phyloP scores from a whole-genome alignment of 2,329 filamentous ascomycete species.

The Neobulgaria alba region DNA sequence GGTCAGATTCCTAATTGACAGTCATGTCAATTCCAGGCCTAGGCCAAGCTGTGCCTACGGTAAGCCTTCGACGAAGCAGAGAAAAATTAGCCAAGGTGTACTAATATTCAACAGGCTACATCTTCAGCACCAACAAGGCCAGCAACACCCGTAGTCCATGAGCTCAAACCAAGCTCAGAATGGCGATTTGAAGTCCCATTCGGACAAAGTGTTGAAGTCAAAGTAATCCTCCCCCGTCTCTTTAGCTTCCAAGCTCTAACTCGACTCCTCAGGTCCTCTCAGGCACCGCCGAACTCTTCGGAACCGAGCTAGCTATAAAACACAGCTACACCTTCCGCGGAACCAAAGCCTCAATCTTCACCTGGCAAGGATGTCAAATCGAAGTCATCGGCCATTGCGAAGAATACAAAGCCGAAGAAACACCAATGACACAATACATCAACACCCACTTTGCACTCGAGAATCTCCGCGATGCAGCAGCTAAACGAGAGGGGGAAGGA shows the following conservation, averaged over 20 bases:
- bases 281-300: conserved; percentile 88
- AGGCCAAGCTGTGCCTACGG: conserved; percentile 56
- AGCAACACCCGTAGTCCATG: conserved; percentile 36
- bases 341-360: conserved; percentile 79
- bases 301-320: conserved; percentile 79
- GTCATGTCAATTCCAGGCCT: conserved; percentile 67
- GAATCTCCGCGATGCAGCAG: conserved; percentile 55
- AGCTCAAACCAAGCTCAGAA: conserved; percentile 58
- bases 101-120: conserved; percentile 18
- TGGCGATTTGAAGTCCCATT: conserved; percentile 69
- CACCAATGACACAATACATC: conserved; percentile 68
- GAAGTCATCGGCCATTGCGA: conserved; percentile 55
- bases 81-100: background rate
- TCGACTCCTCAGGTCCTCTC: conserved; percentile 64
- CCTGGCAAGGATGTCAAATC: conserved; percentile 82
- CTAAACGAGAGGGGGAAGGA: conserved; percentile 43
- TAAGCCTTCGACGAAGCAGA: conserved; percentile 32
- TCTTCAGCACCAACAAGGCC: conserved; percentile 23
- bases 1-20: background rate
- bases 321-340: conserved; percentile 75
- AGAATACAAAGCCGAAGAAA: conserved; percentile 68
- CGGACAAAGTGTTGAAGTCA: conserved; percentile 42
- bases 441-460: conserved; percentile 87
- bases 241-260: conserved; percentile 31
- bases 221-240: conserved; percentile 31